These are phyloP conservation scores for Paracamarosporium sp. DNA, from an alignment of 2,329 filamentous ascomycete species.

Conservation along the genomic window DNA sequence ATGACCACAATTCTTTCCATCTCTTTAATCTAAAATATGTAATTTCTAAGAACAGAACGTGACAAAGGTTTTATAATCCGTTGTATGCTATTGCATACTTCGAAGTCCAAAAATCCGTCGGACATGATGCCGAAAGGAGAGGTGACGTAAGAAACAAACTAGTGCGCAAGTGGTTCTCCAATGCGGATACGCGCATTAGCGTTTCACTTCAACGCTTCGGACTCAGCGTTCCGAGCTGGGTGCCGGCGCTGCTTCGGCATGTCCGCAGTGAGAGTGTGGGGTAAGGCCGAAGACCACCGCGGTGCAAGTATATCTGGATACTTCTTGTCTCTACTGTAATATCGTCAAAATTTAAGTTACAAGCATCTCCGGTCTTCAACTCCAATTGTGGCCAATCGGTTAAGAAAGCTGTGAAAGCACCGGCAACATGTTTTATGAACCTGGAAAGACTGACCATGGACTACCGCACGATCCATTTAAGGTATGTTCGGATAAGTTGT, in stretches of 20 bases:
- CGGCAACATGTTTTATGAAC: conserved; percentile 59
- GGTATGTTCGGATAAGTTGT: conserved; percentile 33
- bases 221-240: background rate
- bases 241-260: background rate
- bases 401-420: background rate
- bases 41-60: no score
- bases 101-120: background rate
- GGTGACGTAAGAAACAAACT: background rate
- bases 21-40: background rate
- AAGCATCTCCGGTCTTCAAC: no score
- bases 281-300: conserved; percentile 7
- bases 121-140: background rate
- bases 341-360: background rate
- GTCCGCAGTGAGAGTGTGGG: conserved; percentile 13
- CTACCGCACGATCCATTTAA: conserved; percentile 65
- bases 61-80: no score
- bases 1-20: conserved; percentile 71
- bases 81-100: no score
- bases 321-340: background rate
- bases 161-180: background rate
- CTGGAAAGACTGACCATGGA: conserved; percentile 59
- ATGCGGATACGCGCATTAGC: conserved; percentile 8
- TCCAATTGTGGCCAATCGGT: no score
- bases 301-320: background rate
- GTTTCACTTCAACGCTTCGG: background rate